phyloP scores from a whole-genome alignment of 345 rosid genomes.

The Arabidopsis thaliana region DNA sequence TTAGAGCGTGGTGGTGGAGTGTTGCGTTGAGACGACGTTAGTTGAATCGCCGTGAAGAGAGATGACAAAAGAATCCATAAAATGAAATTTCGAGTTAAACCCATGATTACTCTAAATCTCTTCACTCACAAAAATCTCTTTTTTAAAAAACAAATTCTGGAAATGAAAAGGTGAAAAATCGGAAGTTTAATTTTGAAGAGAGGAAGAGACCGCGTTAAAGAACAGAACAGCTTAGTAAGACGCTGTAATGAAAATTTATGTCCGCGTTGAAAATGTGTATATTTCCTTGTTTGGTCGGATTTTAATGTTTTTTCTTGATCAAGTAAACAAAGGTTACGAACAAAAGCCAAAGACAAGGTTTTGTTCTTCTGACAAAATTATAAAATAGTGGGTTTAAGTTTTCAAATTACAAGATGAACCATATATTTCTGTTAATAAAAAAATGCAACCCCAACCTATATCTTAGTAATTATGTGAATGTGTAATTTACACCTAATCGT shows the following conservation, averaged over 20 bases:
- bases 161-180: constrained; percentile 23
- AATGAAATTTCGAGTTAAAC: constrained; percentile 12
- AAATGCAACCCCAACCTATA: neutral
- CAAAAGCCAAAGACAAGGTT: neutral
- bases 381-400: neutral
- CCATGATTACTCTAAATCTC: constrained; percentile 37
- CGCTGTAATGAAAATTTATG: constrained; percentile 41
- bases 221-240: constrained; percentile 40
- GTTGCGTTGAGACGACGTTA: constrained; percentile 53
- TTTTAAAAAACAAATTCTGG: neutral
- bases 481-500: neutral
- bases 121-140: neutral
- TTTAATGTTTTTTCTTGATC: constrained; percentile 22
- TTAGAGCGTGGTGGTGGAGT: constrained; percentile 53
- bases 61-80: constrained; percentile 35
- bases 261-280: constrained; percentile 30
- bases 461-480: neutral
- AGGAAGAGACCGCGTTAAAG: constrained; percentile 48
- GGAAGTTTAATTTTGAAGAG: constrained; percentile 14
- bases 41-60: constrained; percentile 36
- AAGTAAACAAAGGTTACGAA: constrained; percentile 20
- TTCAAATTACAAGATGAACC: neutral
- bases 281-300: constrained; percentile 1
- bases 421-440: neutral
- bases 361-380: neutral